Evolutionary conservation across 73 alveolate species (phyloP).

Genomic region (Tetrahymena elliotti): DNA sequence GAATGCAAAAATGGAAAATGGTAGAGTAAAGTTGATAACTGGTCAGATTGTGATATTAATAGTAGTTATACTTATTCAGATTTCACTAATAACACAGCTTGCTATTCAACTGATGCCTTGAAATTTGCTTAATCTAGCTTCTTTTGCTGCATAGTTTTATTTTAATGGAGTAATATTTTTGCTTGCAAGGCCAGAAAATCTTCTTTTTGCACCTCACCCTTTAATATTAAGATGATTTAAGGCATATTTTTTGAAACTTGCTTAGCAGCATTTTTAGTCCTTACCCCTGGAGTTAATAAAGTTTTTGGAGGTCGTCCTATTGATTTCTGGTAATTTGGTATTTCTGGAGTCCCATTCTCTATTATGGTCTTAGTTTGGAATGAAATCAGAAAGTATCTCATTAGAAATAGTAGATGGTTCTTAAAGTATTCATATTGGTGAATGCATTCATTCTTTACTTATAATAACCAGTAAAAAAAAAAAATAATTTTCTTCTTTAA

Average conservation of each 20-base stretch:
- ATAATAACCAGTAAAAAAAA: too few species aligned
- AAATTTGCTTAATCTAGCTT: conserved; percentile 80
- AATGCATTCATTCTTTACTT: neutral
- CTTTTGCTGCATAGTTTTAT: conserved; percentile 59
- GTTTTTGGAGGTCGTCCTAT: neutral
- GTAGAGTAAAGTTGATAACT: neutral
- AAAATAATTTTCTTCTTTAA: too few species aligned
- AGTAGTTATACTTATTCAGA: neutral
- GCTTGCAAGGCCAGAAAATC: neutral
- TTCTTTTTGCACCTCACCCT: neutral
- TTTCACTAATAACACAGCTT: conserved; percentile 27
- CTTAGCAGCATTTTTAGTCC: neutral
- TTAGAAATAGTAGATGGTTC: neutral
- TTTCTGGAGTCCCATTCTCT: neutral
- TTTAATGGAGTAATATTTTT: neutral
- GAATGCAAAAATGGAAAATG: neutral
- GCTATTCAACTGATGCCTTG: conserved; percentile 86
- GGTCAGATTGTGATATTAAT: neutral
- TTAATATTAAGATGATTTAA: neutral
- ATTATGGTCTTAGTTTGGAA: neutral
- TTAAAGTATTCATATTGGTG: neutral
- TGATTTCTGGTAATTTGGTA: neutral
- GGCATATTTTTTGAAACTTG: neutral
- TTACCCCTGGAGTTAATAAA: neutral
- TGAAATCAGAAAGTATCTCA: neutral